Base-by-base conservation (phyloP, 2,329 filamentous ascomycete species). In the Calonectria montana region DNA sequence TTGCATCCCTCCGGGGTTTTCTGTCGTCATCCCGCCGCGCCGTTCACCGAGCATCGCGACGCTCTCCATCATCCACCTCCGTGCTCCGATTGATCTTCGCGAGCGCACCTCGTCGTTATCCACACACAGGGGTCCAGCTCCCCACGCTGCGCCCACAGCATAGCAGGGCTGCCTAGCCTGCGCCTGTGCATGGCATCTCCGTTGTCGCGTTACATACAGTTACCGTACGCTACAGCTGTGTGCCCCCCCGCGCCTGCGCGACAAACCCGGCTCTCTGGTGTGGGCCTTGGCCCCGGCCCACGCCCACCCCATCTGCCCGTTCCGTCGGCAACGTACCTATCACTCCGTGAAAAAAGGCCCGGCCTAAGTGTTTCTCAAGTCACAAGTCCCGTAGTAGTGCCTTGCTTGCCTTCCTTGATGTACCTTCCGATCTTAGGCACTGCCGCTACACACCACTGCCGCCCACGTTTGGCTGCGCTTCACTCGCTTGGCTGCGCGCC, bases 1-100 rank as follows among this genome's bases (percentile, higher is more conserved):
- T 45, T 55, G 29, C 59, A 64, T 45, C 47, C 39, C 43, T 64
- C 63, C 47, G 55, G 35, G 9, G n/a, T 47, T 62, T 37, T 29
- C 47, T 69, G 67, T 69, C 67, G 67, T 70, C 67, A 70, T 61
- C 67, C 67, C 67, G 62, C 53, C 41, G 41, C 27, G 18, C 43
- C 37, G 50, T 47, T 50, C 50, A 37, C 31, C 67, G 53, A 31
- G 39, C 50, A 29, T 47, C 55, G 43, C 43, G n/a, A n/a, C n/a
- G 61, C 53, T 37, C 29, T 21, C 62, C 45, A 39, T 39, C 21
- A n/a, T 39, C 43, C 45, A 50, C 35, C 37, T 67, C 65, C 53
- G 55, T 45, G n/a, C 63, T 67, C 63, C 55, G 37, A 47, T 64
- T 43, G 61, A 65, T 65, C 29, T 57, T 47, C 27, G 47, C 47